Evolutionary conservation across 2,329 filamentous ascomycete species (phyloP).

Genomic region (Didymella pinodella): DNA sequence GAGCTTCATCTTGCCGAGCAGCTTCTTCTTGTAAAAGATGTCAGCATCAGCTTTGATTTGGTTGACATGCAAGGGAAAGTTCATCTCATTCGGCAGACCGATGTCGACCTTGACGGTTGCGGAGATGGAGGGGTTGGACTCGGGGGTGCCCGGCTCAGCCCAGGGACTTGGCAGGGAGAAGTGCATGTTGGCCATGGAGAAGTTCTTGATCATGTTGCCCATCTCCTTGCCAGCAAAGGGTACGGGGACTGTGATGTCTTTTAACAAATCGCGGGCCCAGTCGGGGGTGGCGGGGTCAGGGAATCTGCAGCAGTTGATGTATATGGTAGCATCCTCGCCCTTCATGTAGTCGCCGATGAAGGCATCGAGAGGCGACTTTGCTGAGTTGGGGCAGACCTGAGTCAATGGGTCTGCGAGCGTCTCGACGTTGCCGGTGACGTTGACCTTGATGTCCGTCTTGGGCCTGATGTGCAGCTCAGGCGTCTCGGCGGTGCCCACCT

Average conservation of each 20-base stretch:
- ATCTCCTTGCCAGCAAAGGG: conserved; percentile 84
- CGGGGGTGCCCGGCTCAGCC: conserved; percentile 76
- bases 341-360: conserved; percentile 83
- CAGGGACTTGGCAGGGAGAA: conserved; percentile 84
- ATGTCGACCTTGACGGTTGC: conserved; percentile 83
- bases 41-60: conserved; percentile 79
- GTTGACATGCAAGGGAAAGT: conserved; percentile 81
- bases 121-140: conserved; percentile 79
- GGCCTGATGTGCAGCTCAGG: conserved; percentile 72
- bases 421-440: conserved; percentile 75
- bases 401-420: conserved; percentile 78
- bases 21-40: conserved; percentile 77
- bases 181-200: conserved; percentile 83
- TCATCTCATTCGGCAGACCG: conserved; percentile 82
- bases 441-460: conserved; percentile 70
- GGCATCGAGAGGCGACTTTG: conserved; percentile 83
- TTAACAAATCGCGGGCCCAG: conserved; percentile 84
- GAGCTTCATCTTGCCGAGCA: conserved; percentile 83
- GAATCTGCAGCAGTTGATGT: conserved; percentile 78
- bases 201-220: conserved; percentile 84
- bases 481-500: conserved; percentile 78
- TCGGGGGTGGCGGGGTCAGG: conserved; percentile 73
- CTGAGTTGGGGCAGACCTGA: conserved; percentile 75
- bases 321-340: conserved; percentile 79
- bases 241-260: conserved; percentile 82